A percentile compares a stretch with the other conserved stretches of the same genome.
Evolutionary conservation across 2,329 filamentous ascomycete species (phyloP).

Genomic region (Elsinoe arachidis): DNA sequence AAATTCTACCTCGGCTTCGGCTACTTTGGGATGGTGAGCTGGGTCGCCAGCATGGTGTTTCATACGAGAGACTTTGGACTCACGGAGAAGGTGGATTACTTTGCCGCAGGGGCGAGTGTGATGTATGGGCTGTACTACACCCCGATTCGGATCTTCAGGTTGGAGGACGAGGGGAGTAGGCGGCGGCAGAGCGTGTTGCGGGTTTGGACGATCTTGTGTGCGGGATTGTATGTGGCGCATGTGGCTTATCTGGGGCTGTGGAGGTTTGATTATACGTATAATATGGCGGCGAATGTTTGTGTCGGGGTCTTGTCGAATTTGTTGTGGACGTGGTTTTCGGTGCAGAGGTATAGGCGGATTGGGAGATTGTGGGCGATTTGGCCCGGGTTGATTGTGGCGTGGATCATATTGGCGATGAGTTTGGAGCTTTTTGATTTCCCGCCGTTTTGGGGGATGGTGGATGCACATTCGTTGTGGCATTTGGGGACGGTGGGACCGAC

Average conservation of each 20-base stretch:
- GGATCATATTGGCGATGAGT: constrained; percentile 90
- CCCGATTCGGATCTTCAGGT: constrained; percentile 69
- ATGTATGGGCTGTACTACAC: constrained; percentile 87
- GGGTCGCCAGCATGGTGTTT: constrained; percentile 85
- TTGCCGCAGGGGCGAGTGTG: constrained; percentile 80
- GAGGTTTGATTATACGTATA: constrained; percentile 93
- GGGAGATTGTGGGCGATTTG: constrained; percentile 73
- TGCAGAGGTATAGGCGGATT: constrained; percentile 61
- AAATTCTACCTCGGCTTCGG: constrained; percentile 75
- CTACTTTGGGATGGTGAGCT: constrained; percentile 71
- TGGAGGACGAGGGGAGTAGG: constrained; percentile 49
- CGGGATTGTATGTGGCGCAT: constrained; percentile 62
- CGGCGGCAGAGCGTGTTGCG: constrained; percentile 45
- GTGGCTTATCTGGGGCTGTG: constrained; percentile 77
- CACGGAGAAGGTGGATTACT: constrained; percentile 95
- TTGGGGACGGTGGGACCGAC: constrained; percentile 82
- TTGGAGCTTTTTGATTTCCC: constrained; percentile 92
- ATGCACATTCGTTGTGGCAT: constrained; percentile 96
- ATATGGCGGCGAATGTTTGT: constrained; percentile 89
- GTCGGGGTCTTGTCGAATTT: constrained; percentile 71
- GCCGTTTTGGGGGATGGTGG: constrained; percentile 69
- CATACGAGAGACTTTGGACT: constrained; percentile 77
- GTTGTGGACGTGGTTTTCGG: constrained; percentile 80
- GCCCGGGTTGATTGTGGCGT: constrained; percentile 85
- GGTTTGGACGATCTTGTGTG: constrained; percentile 67